Base-by-base conservation (phyloP, 163 green algal species). In the Scenedesmus sp. region DNA sequence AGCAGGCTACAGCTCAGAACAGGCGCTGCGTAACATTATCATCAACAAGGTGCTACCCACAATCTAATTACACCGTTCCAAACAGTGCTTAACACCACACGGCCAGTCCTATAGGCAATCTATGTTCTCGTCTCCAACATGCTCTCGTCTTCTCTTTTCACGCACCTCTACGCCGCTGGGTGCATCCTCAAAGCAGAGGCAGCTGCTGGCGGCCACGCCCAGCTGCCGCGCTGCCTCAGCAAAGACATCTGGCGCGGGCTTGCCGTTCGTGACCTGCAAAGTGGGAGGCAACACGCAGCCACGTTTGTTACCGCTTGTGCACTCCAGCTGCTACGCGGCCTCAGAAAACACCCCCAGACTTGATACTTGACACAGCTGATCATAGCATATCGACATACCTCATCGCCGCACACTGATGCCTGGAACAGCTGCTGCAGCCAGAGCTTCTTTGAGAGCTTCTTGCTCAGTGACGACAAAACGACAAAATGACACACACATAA, bases 111-210 rank as follows among this genome's bases (percentile, higher is more conserved):
- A 26, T 26, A 26, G 26, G 26, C 26, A 26, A 26, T 26, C 26
- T 26, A 26, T 26, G 26, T 26, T 26, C 26, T 26, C 26, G 26
- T 26, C 26, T 26, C 26, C 26, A 26, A 26, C 26, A 26, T 26
- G 26, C 26, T 26, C 26, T 26, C 26, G 26, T 26, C 26, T 26
- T 26, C 26, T 57, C 52, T 9, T 3, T 76, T 57, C 23, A 70
- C 92, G 15, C 82, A 97, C 95, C 94, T 96, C 87, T 8, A 98
- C 95, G 0, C 98, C 97, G 26, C 88, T 93, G 15, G 96, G 96
- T 9, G 97, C 95, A 92, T 99, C 98, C 92, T 99, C 98, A 84
- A 99, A 93, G 12, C 98, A 97, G 13, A 99, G 74, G 92, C 97
- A 99, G 2, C 92, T n/a, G 0, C 76, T 60, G 9, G 97, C 93